Base-by-base conservation (phyloP, 2,329 filamentous ascomycete genomes). In the Catunica adiposa region DNA sequence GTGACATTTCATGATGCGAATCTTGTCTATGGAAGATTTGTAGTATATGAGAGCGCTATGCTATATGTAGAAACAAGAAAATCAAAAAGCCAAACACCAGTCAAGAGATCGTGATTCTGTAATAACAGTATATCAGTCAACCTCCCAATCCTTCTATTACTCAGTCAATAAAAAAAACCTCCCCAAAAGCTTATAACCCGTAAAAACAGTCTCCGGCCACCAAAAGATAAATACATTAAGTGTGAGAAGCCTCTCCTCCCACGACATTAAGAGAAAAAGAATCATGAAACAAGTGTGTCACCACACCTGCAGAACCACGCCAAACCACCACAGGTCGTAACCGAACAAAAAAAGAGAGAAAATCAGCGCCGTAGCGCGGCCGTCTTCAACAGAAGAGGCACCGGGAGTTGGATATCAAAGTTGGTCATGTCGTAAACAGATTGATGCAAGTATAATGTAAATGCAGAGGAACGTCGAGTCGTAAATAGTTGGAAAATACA, bases 401-500 rank as follows among this genome's bases (percentile, higher is more conserved):
- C 44, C 7, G 22, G 23, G n/a, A 31, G 29, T 34, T 22, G 15
- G 42, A 47, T 47, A 47, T 47, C 53, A 48, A 54, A 54, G 31
- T 38, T 40, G 44, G n/a, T 47, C 25, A 54, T 54, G 20, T 44
- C 38, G 17, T 55, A 25, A 29, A 17, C 8, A 29, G 20, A 26
- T n/a, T n/a, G n/a, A n/a, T n/a, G n/a, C n/a, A 42, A 34, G 29
- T 53, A 22, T 23, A 26, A 53, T 20, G 29, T 20, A 47, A 34
- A 34, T 34, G 29, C 29, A 34, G 29, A 34, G 29, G 29, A 34
- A 54, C 53, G 53, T 54, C 53, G 53, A 54, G 53, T 54, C 53
- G 42, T 54, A 54, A 44, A 56, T 50, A 56, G 44, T 56, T 50
- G 31, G 47, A 51, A 20, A 42, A 51, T 51, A 38, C 31, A 51